Evolutionary conservation across 2,329 filamentous ascomycete genomes (phyloP).

Genomic region (Phaeoacremonium minimum): DNA sequence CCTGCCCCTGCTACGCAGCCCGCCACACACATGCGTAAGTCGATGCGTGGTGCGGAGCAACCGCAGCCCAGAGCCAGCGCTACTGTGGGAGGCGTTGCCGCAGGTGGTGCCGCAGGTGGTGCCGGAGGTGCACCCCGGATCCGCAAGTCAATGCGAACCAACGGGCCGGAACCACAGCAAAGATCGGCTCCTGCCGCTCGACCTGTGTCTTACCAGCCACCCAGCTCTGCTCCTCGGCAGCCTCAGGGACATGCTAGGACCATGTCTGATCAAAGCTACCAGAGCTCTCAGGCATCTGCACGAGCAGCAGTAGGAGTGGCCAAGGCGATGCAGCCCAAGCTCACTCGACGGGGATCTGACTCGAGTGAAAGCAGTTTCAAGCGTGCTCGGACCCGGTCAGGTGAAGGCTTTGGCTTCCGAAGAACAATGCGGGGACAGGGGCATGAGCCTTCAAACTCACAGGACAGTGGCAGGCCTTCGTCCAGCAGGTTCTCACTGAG

Average conservation of each 20-base stretch:
- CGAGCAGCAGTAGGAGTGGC: conserved; percentile 1
- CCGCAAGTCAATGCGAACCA: conserved; percentile 22
- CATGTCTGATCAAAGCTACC: conserved; percentile 3
- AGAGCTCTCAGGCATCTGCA: not conserved
- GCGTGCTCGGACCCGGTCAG: conserved; percentile 47
- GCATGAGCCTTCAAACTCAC: conserved; percentile 22
- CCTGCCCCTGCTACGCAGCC: conserved; percentile 13
- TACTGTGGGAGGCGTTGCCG: too few species aligned
- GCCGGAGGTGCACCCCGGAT: conserved; percentile 23
- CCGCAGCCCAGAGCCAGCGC: too few species aligned
- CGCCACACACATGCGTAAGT: conserved; percentile 35
- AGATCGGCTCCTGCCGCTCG: conserved; percentile 2
- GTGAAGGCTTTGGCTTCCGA: conserved; percentile 58
- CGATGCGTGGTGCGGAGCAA: conserved; percentile 32
- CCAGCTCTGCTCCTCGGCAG: not conserved
- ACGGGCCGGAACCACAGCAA: conserved; percentile 6
- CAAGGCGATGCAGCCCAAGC: conserved; percentile 21
- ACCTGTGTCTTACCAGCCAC: conserved; percentile 6
- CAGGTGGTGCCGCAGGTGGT: conserved; percentile 5
- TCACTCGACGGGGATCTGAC: conserved; percentile 55
- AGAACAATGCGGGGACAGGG: conserved; percentile 63
- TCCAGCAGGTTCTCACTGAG: conserved; percentile 59
- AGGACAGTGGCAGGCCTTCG: conserved; percentile 6
- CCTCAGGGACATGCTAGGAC: conserved; percentile 5
- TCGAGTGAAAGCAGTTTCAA: conserved; percentile 82